Evolutionary conservation across 2,329 filamentous ascomycete species (phyloP).

Genomic region (Blastomyces percursus): DNA sequence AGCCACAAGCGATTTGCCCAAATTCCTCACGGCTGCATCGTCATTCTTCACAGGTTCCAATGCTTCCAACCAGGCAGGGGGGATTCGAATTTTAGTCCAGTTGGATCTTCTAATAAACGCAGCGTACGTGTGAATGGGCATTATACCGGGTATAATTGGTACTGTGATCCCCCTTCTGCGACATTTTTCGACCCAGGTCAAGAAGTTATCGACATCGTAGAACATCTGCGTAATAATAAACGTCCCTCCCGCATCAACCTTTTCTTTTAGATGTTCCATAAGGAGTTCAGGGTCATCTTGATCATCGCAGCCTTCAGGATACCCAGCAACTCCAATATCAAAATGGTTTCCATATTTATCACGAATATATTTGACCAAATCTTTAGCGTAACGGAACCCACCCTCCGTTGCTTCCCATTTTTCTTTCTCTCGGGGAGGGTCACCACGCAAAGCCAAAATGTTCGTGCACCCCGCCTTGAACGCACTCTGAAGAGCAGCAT

Average conservation of each 20-base stretch:
- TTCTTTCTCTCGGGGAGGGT: conserved; percentile 86
- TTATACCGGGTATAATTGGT: conserved; percentile 76
- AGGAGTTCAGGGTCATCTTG: conserved; percentile 75
- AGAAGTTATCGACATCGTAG: conserved; percentile 92
- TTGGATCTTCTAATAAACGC: conserved; percentile 82
- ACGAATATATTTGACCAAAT: conserved; percentile 76
- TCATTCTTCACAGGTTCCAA: conserved; percentile 95
- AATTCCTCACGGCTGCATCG: conserved; percentile 79
- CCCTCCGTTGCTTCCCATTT: conserved; percentile 83
- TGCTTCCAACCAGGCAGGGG: conserved; percentile 65
- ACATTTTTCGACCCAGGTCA: conserved; percentile 79
- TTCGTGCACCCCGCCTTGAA: conserved; percentile 96
- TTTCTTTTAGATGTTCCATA: conserved; percentile 89
- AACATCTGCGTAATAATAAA: conserved; percentile 99
- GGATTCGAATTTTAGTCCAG: conserved; percentile 81
- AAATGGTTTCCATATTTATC: conserved; percentile 78
- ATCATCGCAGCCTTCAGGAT: conserved; percentile 91
- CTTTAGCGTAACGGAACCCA: conserved; percentile 83
- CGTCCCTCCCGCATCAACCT: conserved; percentile 83
- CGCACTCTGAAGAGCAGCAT: conserved; percentile 73
- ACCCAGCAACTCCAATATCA: conserved; percentile 93
- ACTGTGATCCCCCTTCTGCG: conserved; percentile 73
- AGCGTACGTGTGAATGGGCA: conserved; percentile 91
- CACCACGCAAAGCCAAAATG: conserved; percentile 84
- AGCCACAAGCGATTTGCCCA: conserved; percentile 76